These are phyloP conservation scores for Linderniella brevidens DNA, from an alignment of 257 asterid species.

Conservation along the genomic window DNA sequence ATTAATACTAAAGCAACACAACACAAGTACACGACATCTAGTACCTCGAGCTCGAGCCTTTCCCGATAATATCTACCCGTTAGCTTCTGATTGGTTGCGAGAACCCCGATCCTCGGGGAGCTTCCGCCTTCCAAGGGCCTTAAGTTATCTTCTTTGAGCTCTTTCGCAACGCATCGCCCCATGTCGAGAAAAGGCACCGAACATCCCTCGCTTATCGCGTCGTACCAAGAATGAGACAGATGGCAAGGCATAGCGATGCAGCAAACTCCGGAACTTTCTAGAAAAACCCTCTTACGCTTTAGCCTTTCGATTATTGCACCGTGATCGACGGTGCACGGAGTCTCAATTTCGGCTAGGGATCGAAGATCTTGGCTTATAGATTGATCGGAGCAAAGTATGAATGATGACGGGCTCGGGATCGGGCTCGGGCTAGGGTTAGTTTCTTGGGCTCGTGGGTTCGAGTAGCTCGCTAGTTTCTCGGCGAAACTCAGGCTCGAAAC, in stretches of 20 bases:
- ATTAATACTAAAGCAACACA: neutral
- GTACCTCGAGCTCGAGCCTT: slow-evolving; percentile 52
- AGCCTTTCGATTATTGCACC: slow-evolving; percentile 27
- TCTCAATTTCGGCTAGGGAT: slow-evolving; percentile 17
- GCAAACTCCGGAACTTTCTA: slow-evolving; percentile 49
- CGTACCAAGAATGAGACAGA: slow-evolving; percentile 46
- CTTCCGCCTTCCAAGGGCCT: slow-evolving; percentile 68
- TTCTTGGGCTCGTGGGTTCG: too few relatives aligned
- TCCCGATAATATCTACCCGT: slow-evolving; percentile 38
- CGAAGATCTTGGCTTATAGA: slow-evolving; percentile 28
- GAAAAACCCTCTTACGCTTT: slow-evolving; percentile 31
- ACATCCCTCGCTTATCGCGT: slow-evolving; percentile 41
- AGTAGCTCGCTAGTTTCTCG: slow-evolving; percentile 5
- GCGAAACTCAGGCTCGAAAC: slow-evolving; percentile 11
- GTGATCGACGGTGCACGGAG: slow-evolving; percentile 13
- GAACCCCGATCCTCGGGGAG: slow-evolving; percentile 40
- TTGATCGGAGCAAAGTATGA: slow-evolving; percentile 55
- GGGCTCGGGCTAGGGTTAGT: slow-evolving; percentile 4
- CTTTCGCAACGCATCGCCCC: slow-evolving; percentile 67
- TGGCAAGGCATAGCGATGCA: slow-evolving; percentile 71
- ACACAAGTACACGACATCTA: neutral
- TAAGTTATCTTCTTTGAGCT: slow-evolving; percentile 44
- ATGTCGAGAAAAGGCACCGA: slow-evolving; percentile 47
- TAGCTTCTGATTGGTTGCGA: slow-evolving; percentile 24
- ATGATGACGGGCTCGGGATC: slow-evolving; percentile 11